Evolutionary conservation across 2,329 filamentous ascomycete genomes (phyloP).

Genomic region (Stagonosporopsis vannaccii): DNA sequence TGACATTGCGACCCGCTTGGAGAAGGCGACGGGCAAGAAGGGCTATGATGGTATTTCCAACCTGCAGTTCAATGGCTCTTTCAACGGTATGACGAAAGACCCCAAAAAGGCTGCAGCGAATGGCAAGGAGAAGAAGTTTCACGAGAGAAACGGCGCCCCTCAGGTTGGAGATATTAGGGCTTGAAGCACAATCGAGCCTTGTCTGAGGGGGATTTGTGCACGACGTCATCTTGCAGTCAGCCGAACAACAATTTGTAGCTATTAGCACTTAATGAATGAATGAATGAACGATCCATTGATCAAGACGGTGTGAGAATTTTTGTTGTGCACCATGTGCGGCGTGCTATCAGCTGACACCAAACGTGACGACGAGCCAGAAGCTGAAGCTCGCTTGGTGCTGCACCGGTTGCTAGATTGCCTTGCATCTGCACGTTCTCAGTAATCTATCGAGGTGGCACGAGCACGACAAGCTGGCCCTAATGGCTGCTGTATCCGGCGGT

Average conservation of each 20-base stretch:
- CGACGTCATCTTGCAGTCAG: not conserved
- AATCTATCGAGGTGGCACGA: constrained; percentile 3
- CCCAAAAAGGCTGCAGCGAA: constrained; percentile 59
- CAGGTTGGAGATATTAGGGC: constrained; percentile 50
- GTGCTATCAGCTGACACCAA: not conserved
- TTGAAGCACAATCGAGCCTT: not conserved
- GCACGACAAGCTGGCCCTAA: constrained; percentile 1
- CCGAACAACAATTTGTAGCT: not conserved
- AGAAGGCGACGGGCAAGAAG: constrained; percentile 69
- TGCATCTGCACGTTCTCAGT: not conserved
- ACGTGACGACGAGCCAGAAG: too few relatives aligned
- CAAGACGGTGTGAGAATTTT: not conserved
- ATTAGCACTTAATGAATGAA: not conserved
- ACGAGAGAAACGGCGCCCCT: constrained; percentile 59
- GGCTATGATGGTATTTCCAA: constrained; percentile 65
- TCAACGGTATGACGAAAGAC: constrained; percentile 66
- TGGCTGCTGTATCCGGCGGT: constrained; percentile 2
- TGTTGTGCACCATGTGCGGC: not conserved
- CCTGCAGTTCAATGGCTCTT: constrained; percentile 66
- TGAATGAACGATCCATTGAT: not conserved
- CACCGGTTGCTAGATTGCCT: not conserved
- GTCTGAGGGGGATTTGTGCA: not conserved
- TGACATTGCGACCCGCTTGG: constrained; percentile 64
- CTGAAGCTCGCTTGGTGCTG: not conserved
- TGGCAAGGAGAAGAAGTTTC: constrained; percentile 49